These are phyloP conservation scores for Mucor piriformis DNA, from an alignment of 371 early-diverging fungal genomes.

Conservation along the genomic window DNA sequence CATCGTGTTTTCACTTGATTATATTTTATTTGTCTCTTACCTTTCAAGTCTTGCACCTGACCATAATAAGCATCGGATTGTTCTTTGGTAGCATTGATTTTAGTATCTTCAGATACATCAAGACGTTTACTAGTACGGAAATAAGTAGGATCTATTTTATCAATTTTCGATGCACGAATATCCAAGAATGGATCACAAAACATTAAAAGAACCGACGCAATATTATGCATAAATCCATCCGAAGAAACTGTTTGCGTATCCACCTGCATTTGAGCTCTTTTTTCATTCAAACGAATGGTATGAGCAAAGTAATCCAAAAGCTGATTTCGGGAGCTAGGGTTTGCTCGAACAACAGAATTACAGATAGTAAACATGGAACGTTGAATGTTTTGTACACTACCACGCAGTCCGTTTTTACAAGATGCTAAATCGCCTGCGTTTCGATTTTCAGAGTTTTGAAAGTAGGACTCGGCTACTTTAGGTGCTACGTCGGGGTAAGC, in stretches of 20 bases:
- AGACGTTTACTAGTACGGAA: conserved; percentile 56
- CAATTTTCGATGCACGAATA: conserved; percentile 65
- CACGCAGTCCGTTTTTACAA: conserved; percentile 69
- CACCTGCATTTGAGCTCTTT: conserved; percentile 85
- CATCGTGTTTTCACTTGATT: no score
- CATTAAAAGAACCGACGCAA: conserved; percentile 64
- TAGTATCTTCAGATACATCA: conserved; percentile 74
- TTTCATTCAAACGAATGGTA: conserved; percentile 68
- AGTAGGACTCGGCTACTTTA: conserved; percentile 63
- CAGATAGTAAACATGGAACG: conserved; percentile 64
- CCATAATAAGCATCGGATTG: conserved; percentile 64
- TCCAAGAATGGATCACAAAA: conserved; percentile 89
- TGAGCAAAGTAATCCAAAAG: conserved; percentile 69
- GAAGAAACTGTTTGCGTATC: conserved; percentile 76
- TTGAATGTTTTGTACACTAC: conserved; percentile 66
- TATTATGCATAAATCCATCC: conserved; percentile 88
- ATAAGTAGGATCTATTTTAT: conserved; percentile 76
- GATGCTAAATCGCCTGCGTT: conserved; percentile 60
- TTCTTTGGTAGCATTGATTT: conserved; percentile 78
- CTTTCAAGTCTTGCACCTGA: conserved; percentile 14
- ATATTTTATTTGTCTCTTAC: no score
- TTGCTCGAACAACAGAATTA: conserved; percentile 75
- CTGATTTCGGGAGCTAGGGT: conserved; percentile 58
- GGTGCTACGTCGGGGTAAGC: conserved; percentile 66
- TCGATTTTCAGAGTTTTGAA: conserved; percentile 58